Base-by-base conservation (phyloP, 495 filamentous ascomycete genomes). In the Zalerion maritima region DNA sequence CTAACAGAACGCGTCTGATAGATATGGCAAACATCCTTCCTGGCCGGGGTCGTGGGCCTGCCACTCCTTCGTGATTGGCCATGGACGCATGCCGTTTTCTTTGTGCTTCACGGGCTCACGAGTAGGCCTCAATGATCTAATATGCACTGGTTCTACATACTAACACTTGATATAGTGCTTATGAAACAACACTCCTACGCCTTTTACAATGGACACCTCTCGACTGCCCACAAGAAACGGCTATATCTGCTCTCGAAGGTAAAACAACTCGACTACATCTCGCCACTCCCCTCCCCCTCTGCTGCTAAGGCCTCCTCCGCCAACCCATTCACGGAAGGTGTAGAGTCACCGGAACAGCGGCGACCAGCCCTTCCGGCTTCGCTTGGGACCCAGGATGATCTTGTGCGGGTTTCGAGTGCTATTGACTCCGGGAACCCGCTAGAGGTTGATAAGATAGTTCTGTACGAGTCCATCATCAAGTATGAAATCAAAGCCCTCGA, bases 171-270 rank as follows among this genome's bases (percentile, higher is more conserved):
- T 12, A 69, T 73, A 1, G 73, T 82, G 64, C 36, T 81, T 26
- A 83, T 84, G 78, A 84, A 84, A 50, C 73, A 77, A 44, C 78
- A 83, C 43, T 77, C 70, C 28, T 82, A 78, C 44, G 65, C 71
- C 2, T 78, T 77, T 34, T 83, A 80, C 46, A 84, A 83, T 41
- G 78, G 78, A 4, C 63, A 83, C 37, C 52, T 84, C 17, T 77
- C 74, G 5, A 61, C 67, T 24, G 55, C 67, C 4, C 69, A 69
- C 35, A 61, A 60, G 28, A 61, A 60, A 28, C 47, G 63, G 16
- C 32, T 37, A 31, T 26, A 26, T 8, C 35, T 62, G 32, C 38
- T 54, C 7, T 28, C 33, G 9, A 53, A 35, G 22, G 28, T 60
- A 29, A 55, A 54, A 32, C 35, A 47, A 35, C 42, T 62, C 8